These are phyloP conservation scores for Rhodotorula graminis DNA, from an alignment of 768 basidiomycete species.

Conservation along the genomic window DNA sequence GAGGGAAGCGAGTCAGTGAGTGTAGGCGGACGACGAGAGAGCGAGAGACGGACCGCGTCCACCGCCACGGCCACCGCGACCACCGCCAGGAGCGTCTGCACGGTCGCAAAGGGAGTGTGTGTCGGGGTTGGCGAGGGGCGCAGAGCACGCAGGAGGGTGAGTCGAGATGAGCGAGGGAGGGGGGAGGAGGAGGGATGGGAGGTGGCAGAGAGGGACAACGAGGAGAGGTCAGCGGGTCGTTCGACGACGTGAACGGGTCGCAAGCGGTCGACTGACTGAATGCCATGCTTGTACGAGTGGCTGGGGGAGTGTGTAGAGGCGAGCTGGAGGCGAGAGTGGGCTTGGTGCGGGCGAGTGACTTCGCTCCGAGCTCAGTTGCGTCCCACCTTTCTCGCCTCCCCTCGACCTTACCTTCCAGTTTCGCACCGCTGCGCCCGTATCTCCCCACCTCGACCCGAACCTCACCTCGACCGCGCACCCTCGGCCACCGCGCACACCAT, in stretches of 20 bases:
- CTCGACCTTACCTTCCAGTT: too few relatives aligned
- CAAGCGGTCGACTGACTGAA: slow-evolving; percentile 19
- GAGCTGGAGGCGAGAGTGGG: background rate
- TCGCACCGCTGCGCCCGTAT: too few relatives aligned
- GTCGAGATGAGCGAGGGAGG: background rate
- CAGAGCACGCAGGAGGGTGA: background rate
- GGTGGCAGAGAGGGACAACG: background rate
- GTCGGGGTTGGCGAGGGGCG: background rate
- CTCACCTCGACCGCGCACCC: background rate
- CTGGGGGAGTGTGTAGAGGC: background rate
- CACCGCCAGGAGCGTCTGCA: slow-evolving; percentile 23
- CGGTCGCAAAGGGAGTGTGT: background rate
- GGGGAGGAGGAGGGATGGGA: background rate
- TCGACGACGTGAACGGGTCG: background rate
- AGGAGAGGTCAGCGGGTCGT: background rate
- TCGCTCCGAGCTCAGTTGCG: too few relatives aligned
- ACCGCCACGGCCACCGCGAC: slow-evolving; percentile 2
- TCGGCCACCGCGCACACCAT: too few relatives aligned
- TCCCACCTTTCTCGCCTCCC: background rate
- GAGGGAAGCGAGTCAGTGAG: background rate
- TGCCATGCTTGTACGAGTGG: slow-evolving; percentile 12
- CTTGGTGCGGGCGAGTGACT: too few relatives aligned
- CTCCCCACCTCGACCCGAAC: background rate
- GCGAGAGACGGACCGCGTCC: slow-evolving; percentile 3
- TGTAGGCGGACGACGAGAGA: background rate